phyloP scores from a whole-genome alignment of 768 basidiomycete species.

The Boletus rufocinnamomeus region DNA sequence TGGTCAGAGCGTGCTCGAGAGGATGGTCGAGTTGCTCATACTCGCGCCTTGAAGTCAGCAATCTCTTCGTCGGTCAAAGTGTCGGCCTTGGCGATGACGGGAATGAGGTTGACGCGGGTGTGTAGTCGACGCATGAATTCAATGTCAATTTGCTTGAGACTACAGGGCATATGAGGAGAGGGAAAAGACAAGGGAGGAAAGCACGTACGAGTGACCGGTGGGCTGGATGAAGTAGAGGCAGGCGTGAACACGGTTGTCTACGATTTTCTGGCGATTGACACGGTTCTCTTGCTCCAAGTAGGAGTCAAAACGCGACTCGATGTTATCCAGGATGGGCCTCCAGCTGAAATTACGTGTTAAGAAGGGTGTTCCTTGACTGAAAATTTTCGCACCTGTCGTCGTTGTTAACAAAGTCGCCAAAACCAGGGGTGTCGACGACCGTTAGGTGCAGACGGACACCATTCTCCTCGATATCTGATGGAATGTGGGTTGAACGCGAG shows the following conservation, averaged over 20 bases:
- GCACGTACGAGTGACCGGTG: constrained; percentile 90
- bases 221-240: constrained; percentile 99
- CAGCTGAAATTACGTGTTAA: constrained; percentile 57
- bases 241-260: constrained; percentile 97
- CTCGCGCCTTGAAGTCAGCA: constrained; percentile 88
- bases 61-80: constrained; percentile 98
- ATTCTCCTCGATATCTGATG: constrained; percentile 95
- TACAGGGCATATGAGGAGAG: constrained; percentile 33
- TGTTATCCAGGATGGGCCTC: constrained; percentile 98
- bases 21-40: constrained; percentile 37
- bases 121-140: constrained; percentile 99
- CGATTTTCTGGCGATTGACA: constrained; percentile 90
- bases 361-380: constrained; percentile 10
- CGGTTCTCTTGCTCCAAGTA: constrained; percentile 99
- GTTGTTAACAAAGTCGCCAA: constrained; percentile 99
- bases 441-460: constrained; percentile 95
- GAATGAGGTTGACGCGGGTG: constrained; percentile 97
- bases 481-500: constrained; percentile 22
- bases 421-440: constrained; percentile 99
- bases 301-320: constrained; percentile 95
- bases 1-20: constrained; percentile 1
- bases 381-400: constrained; percentile 76
- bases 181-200: neutral
- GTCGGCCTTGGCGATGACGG: constrained; percentile 97
- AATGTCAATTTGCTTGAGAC: constrained; percentile 96